Percentiles rank a stretch among this genome's conserved stretches.
These are phyloP conservation scores for Groenewaldozyma sp. DNA, from an alignment of 1,139 yeast species.

Conservation along the genomic window DNA sequence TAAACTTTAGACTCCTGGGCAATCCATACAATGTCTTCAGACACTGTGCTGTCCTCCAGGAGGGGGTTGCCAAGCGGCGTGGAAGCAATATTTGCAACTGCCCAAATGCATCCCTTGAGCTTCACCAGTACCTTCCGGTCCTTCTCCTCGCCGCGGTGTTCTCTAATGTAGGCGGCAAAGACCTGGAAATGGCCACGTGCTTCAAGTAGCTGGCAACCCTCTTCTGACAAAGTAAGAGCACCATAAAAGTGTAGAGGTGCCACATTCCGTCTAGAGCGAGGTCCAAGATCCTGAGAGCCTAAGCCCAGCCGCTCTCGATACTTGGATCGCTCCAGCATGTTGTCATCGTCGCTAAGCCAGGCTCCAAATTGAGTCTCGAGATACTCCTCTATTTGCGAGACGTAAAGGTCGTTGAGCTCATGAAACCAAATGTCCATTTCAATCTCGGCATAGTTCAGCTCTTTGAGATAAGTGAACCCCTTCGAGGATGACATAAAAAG, in stretches of 20 bases:
- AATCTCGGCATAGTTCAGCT: constrained; percentile 42
- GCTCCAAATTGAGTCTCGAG: constrained; percentile 24
- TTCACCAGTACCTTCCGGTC: constrained; percentile 30
- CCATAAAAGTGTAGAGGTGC: constrained; percentile 71
- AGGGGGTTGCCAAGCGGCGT: constrained; percentile 53
- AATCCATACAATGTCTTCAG: constrained; percentile 45
- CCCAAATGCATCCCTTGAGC: constrained; percentile 77
- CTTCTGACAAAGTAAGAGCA: constrained; percentile 68
- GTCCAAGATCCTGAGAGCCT: background rate
- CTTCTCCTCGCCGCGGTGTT: constrained; percentile 25
- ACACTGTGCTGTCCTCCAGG: constrained; percentile 51
- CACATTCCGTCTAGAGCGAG: too few relatives aligned
- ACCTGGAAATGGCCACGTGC: constrained; percentile 40
- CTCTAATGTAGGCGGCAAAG: constrained; percentile 36
- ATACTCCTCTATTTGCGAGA: constrained; percentile 41
- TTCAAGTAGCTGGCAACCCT: constrained; percentile 52
- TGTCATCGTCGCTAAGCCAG: constrained; percentile 14
- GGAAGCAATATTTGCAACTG: constrained; percentile 74
- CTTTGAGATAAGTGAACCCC: constrained; percentile 47
- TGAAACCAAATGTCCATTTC: constrained; percentile 57
- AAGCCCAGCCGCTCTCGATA: constrained; percentile 12
- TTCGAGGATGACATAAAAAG: constrained; percentile 45
- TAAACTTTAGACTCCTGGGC: constrained; percentile 49
- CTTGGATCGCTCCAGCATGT: constrained; percentile 1
- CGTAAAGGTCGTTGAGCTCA: constrained; percentile 45